These are phyloP conservation scores for Acacia confusa DNA, from an alignment of 306 rosid species.

Conservation along the genomic window DNA sequence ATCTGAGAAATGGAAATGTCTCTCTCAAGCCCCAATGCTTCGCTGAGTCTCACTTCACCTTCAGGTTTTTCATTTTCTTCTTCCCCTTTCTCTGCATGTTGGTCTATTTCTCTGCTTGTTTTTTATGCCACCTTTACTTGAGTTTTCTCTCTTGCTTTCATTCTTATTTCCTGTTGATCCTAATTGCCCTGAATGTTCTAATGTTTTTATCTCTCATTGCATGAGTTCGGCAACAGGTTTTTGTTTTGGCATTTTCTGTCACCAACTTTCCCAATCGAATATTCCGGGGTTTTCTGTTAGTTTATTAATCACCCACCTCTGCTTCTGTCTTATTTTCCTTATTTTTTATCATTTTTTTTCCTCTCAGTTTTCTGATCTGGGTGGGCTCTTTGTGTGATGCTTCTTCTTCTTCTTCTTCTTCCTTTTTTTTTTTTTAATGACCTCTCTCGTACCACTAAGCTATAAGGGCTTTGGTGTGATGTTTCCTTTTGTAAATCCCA, in stretches of 20 bases:
- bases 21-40: slow-evolving; percentile 29
- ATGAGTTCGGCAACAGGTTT: not conserved
- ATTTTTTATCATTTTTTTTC: too few species aligned
- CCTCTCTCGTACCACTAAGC: too few species aligned
- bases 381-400: not conserved
- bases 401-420: not conserved
- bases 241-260: slow-evolving; percentile 1
- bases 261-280: not conserved
- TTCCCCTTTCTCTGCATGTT: not conserved
- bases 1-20: slow-evolving; percentile 26
- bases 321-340: too few species aligned
- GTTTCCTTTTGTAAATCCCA: not conserved
- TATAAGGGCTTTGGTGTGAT: not conserved
- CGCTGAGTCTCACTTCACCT: slow-evolving; percentile 30
- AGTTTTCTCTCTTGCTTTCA: not conserved
- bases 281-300: not conserved
- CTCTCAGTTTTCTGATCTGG: too few species aligned
- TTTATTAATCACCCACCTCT: too few species aligned
- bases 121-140: not conserved
- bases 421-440: too few species aligned
- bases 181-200: not conserved
- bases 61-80: slow-evolving; percentile 30
- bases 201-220: not conserved
- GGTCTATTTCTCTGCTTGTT: not conserved
- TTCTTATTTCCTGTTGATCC: not conserved